A percentile compares a stretch with the other conserved stretches of the same genome.
These are phyloP conservation scores for Zygnema cylindricum DNA, from an alignment of 139 green algal species.

Conservation along the genomic window DNA sequence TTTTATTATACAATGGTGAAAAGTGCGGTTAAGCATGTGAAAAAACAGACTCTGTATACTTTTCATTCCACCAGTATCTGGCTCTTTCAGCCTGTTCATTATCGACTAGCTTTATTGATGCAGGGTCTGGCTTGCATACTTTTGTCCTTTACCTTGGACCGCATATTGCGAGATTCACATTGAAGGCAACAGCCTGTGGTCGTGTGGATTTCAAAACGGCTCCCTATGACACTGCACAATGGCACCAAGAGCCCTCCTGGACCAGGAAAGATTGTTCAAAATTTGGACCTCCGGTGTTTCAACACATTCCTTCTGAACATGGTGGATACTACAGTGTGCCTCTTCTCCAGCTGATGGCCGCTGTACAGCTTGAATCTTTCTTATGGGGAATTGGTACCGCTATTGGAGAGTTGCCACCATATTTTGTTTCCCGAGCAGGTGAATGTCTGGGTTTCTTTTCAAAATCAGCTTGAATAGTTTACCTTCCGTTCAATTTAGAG, in stretches of 20 bases:
- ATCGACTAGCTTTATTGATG: no score
- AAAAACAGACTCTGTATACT: not conserved
- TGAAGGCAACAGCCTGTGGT: constrained; percentile 57
- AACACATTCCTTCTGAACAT: constrained; percentile 40
- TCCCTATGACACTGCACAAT: constrained; percentile 57
- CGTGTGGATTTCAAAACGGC: constrained; percentile 55
- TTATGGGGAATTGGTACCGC: constrained; percentile 61
- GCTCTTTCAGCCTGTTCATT: not conserved
- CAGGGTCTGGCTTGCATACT: constrained; percentile 59
- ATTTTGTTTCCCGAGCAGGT: constrained; percentile 62
- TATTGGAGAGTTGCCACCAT: constrained; percentile 61
- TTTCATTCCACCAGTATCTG: not conserved
- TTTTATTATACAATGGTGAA: not conserved
- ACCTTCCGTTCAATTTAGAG: no score
- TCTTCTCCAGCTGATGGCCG: constrained; percentile 16
- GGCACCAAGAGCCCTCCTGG: constrained; percentile 50
- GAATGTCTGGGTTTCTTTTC: no score
- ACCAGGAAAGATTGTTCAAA: constrained; percentile 35
- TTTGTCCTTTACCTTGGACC: constrained; percentile 64
- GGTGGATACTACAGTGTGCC: constrained; percentile 55
- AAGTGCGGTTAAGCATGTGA: not conserved
- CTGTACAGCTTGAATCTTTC: constrained; percentile 57
- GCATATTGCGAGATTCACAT: constrained; percentile 55
- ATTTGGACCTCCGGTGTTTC: constrained; percentile 52
- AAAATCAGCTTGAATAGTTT: no score